Conservation (phyloP, 2,329 filamentous ascomycete genomes). For the Stachybotrys elegans region DNA sequence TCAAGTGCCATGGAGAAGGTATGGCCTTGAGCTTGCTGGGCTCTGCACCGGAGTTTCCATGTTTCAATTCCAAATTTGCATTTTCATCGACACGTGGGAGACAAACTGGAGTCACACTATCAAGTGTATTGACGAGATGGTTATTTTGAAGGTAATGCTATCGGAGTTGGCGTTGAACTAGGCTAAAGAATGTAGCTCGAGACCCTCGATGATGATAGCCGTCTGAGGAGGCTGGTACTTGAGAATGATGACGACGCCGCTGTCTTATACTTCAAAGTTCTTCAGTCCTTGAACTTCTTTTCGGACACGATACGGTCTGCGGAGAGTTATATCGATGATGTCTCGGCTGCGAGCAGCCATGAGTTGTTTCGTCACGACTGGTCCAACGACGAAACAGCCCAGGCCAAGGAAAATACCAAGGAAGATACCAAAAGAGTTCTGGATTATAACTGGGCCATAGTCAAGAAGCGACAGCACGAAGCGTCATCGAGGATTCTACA, state of each 20-base stretch:
- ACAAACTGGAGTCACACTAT: not conserved
- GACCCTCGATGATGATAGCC: not conserved
- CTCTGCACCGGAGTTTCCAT: not conserved
- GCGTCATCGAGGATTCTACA: not conserved
- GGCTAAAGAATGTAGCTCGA: not conserved
- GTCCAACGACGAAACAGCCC: not conserved
- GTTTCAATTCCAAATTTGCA: not conserved
- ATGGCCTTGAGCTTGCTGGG: not conserved
- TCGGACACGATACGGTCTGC: not conserved
- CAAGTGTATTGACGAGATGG: not conserved
- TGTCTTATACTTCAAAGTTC: not conserved
- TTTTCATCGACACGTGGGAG: not conserved
- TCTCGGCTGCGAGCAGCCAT: no score
- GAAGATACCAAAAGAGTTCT: not conserved
- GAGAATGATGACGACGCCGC: not conserved
- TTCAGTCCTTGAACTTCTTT: not conserved
- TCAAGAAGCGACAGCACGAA: not conserved
- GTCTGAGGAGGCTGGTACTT: not conserved
- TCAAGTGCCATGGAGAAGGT: not conserved
- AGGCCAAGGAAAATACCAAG: not conserved
- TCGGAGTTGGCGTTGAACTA: not conserved
- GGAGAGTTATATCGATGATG: not conserved
- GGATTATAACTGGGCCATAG: not conserved
- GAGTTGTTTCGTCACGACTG: not conserved
- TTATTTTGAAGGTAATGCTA: not conserved